Evolutionary conservation across 768 basidiomycete species (phyloP), one percentile per base, ranked within the genome.

Genomic region (Obba rivulosa): DNA sequence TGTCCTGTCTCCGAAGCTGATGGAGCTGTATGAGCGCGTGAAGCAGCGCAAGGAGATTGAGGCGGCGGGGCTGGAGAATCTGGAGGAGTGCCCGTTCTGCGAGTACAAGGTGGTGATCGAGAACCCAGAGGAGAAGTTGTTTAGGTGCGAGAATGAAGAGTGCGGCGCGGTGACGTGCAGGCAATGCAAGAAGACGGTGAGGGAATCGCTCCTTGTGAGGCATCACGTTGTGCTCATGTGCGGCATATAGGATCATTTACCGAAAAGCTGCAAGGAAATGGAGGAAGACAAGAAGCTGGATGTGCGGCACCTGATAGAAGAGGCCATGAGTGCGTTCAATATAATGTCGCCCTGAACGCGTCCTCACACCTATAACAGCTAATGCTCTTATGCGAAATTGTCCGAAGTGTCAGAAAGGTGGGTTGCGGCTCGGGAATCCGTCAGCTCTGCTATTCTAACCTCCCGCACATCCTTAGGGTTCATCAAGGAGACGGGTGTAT

Each of bases 21-120:
- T 86, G 53, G 72, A 69, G 22, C 69, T 92, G 10, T 92, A 86
- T 57, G 79, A 87, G 49, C 76, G 85, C 23, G 78, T 92, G 23
- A 79, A 79, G 53, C 87, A 88, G 60, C 78, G 77, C 34, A 85
- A 87, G 62, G 88, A 92, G 55, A 79, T 95, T 25, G 81, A 85
- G 48, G 79, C 76, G 0, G 92, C 92, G 16, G 80, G 75, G 2
- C 60, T 96, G 31, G 88, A 89, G 40, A 81, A 81, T 4, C 70
- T 95, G 11, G 92, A 93, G 63, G 87, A 87, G 57, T 96, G 93
- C 62, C 93, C 93, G 3, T 89, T 85, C 55, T 96, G 93, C 67
- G 89, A 92, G 37, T 96, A 79, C 69, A 87, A 81, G 49, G 83
- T 81, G 55, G 66, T 69, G 36, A 76, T 87, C 74, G 62, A 83